Evolutionary conservation across 2,329 filamentous ascomycete genomes (phyloP), one percentile per base, ranked within the genome.

Genomic region (Lecanosticta acicola): DNA sequence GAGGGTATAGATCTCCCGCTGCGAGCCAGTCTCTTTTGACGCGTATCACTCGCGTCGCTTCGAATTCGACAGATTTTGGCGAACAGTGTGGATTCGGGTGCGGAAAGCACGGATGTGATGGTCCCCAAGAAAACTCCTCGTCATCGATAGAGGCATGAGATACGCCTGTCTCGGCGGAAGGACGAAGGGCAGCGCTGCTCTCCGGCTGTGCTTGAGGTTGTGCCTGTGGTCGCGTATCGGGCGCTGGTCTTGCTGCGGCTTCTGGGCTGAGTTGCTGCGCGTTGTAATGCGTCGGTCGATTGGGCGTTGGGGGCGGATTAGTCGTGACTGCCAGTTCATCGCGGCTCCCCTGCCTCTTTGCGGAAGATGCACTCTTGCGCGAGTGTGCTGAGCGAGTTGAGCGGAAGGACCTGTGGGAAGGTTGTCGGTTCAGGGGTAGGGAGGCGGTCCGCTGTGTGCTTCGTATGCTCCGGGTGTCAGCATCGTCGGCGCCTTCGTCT

Each of bases 11-110:
- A 66, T 98, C 93, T 29, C 91, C 93, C 50, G 83, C 79, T 21
- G 90, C 68, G 69, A 97, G 83, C 56, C 90, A 98, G 67, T 98
- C 93, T 34, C 93, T 79, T 47, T 84, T 83, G 52, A 98, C 84
- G 13, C 93, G 84, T 59, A 98, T 96, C 54, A 98, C 86, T 46
- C 91, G 84, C 1, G 93, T 98, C 4, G 76, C 81, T 37, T 76
- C 68, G 61, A 87, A 87, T 54, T 94, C 81, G 11, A 79, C 74
- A 5, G 87, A 94, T 46, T 82, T 75, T 9, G 86, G 64, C 0
- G 90, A 83, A 4, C 96, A 91, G 66, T 98, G 90, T 0, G 90
- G 86, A 62, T 97, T 97, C 32, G 88, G 72, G 62, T 97, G 93
- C 39, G 93, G 93, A 63, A 84, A 97, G 66, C 93, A 98, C 3